Evolutionary conservation across 169 alveolate genomes (phyloP), one percentile per base, ranked within the genome.

Genomic region (Cryptosporidium viatorum): DNA sequence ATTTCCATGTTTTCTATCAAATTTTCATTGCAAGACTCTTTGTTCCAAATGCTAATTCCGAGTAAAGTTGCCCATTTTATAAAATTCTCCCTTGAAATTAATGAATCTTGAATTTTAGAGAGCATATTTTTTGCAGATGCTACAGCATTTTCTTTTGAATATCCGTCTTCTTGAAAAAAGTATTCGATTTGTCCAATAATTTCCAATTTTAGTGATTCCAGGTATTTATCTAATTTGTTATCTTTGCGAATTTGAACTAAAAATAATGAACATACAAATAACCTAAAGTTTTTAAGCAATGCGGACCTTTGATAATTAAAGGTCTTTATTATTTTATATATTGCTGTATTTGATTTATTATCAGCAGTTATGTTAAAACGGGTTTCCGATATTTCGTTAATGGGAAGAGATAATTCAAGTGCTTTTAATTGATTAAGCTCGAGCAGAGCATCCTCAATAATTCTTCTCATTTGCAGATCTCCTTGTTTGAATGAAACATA

Each of bases 401-500:
- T 26, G 12, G 43, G 48, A 0, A 35, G 50, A 43, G 23, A 55
- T 6, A n/a, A 50, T 10, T 35, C 69, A 18, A 71, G 31, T 6
- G 33, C 67, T n/a, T 71, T 69, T 16, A 71, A 71, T 16, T 50
- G 67, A 71, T 71, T 43, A 26, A 71, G 18, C n/a, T 71, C 85
- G 2, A 71, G 50, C 23, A 71, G 41, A 9, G 48, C 21, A 50
- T 71, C 85, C 43, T 74, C 86, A 35, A 74, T 74, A n/a, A 74
- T 31, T 9, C 2, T 33, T 33, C 86, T 74, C 71, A 74, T 55
- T 37, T 35, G 52, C 3, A 9, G 9, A 37, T 74, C 86, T 7
- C 31, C 26, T 41, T 74, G 73, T 59, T 74, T 74, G 70, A 52
- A 52, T 14, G 86, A 74, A 55, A 74, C 31, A 35, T 55, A 74